Evolutionary conservation across 371 early-diverging fungal species (phyloP).

Genomic region (Mucor irregularis): DNA sequence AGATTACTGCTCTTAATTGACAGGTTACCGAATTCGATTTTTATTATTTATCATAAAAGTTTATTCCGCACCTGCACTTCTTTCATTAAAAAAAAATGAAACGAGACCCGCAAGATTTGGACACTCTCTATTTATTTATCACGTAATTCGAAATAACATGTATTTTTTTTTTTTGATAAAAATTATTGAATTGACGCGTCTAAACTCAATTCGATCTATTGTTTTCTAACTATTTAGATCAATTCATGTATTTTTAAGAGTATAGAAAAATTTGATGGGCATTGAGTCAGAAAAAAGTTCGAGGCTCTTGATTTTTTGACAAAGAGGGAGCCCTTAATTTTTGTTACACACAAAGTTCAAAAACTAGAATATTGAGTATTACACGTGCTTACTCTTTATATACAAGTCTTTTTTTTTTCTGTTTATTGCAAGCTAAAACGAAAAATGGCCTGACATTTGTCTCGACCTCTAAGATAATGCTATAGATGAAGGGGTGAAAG

Average conservation of each 20-base stretch:
- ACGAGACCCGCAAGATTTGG: background rate
- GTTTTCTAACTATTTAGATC: no score
- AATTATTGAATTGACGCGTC: no score
- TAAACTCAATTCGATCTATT: no score
- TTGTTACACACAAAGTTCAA: constrained; percentile 11
- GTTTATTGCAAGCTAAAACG: background rate
- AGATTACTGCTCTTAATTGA: constrained; percentile 19
- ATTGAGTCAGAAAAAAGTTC: no score
- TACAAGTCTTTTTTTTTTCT: constrained; percentile 12
- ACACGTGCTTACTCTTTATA: constrained; percentile 18
- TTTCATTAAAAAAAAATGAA: background rate
- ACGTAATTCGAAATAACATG: no score
- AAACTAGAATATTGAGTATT: background rate
- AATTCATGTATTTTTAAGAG: no score
- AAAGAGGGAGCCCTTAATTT: constrained; percentile 13
- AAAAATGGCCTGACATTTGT: constrained; percentile 21
- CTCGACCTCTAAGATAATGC: constrained; percentile 1
- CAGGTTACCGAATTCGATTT: constrained; percentile 21
- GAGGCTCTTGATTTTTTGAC: no score
- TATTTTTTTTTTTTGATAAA: no score
- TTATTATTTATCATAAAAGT: background rate
- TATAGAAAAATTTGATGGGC: no score
- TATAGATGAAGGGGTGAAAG: background rate
- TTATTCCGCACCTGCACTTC: constrained; percentile 2
- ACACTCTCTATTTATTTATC: background rate